phyloP scores from a whole-genome alignment of 768 basidiomycete genomes.

The Lactarius vividus region DNA sequence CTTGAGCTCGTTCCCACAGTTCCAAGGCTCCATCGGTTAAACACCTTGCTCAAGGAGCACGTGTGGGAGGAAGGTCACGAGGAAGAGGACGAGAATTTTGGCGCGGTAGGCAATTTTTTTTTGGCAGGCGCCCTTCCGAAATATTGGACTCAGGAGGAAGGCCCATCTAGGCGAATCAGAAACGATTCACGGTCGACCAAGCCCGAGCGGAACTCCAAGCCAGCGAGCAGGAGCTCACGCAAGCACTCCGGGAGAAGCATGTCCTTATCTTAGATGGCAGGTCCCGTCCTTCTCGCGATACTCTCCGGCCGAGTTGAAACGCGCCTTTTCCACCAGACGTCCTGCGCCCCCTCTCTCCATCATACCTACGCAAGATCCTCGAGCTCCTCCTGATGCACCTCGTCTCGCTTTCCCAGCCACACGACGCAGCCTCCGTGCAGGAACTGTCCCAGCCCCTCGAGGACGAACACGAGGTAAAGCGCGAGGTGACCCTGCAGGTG shows the following conservation, averaged over 20 bases:
- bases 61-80: conserved; percentile 68
- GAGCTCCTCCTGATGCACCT: conserved; percentile 73
- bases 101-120: conserved; percentile 28
- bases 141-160: neutral
- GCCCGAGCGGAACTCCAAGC: conserved; percentile 72
- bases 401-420: conserved; percentile 56
- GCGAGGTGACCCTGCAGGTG: conserved; percentile 60
- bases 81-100: conserved; percentile 43
- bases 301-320: neutral
- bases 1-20: conserved; percentile 79
- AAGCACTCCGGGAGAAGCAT: conserved; percentile 61
- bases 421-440: conserved; percentile 53
- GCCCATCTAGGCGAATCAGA: conserved; percentile 34
- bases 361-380: conserved; percentile 67
- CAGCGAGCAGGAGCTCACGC: conserved; percentile 69
- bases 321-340: conserved; percentile 43
- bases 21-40: conserved; percentile 70
- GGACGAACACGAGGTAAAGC: conserved; percentile 69
- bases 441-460: conserved; percentile 59
- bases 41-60: conserved; percentile 54
- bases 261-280: conserved; percentile 73
- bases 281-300: conserved; percentile 6
- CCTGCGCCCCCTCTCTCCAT: conserved; percentile 68
- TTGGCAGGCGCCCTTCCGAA: neutral
- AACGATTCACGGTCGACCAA: conserved; percentile 54